phyloP scores from a whole-genome alignment of 2,329 filamentous ascomycete genomes.

The Pezicula rhizophila region DNA sequence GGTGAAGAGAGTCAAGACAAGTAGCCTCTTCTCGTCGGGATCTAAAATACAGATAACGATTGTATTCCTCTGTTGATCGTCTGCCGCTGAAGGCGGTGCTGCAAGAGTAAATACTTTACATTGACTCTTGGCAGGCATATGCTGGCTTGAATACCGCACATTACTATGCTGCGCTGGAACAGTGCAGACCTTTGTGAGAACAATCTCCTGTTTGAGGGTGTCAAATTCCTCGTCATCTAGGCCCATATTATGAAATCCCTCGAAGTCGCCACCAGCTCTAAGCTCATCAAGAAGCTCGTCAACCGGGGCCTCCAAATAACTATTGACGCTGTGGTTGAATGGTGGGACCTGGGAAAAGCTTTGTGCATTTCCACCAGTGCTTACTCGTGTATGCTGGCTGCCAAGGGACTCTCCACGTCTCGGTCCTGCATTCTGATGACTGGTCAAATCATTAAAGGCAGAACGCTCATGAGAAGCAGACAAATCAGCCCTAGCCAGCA shows the following conservation, averaged over 20 bases:
- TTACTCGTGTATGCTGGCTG: slow-evolving; percentile 56
- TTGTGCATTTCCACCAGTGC: slow-evolving; percentile 30
- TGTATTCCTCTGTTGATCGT: slow-evolving; percentile 47
- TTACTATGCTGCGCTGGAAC: slow-evolving; percentile 57
- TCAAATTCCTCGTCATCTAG: slow-evolving; percentile 68
- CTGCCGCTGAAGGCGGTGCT: slow-evolving; percentile 49
- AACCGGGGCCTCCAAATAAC: slow-evolving; percentile 61
- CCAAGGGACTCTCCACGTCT: slow-evolving; percentile 63
- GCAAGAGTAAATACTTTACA: slow-evolving; percentile 63
- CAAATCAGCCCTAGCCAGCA: slow-evolving; percentile 80
- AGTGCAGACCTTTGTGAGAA: slow-evolving; percentile 64
- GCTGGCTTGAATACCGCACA: slow-evolving; percentile 52
- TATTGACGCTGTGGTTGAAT: slow-evolving; percentile 45
- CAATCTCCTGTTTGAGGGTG: slow-evolving; percentile 65
- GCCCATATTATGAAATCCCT: slow-evolving; percentile 67
- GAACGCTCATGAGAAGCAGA: slow-evolving; percentile 78
- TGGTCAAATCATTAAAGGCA: slow-evolving; percentile 65
- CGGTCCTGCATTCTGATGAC: slow-evolving; percentile 34
- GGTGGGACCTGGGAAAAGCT: slow-evolving; percentile 18
- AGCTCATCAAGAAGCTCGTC: slow-evolving; percentile 66
- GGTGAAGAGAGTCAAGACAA: slow-evolving; percentile 58
- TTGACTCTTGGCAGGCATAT: slow-evolving; percentile 45
- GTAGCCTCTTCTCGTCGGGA: slow-evolving; percentile 58
- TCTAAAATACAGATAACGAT: slow-evolving; percentile 67
- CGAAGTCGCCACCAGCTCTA: slow-evolving; percentile 54